Base-by-base conservation (phyloP, 345 rosid genomes). In the Dovyalis caffra region DNA sequence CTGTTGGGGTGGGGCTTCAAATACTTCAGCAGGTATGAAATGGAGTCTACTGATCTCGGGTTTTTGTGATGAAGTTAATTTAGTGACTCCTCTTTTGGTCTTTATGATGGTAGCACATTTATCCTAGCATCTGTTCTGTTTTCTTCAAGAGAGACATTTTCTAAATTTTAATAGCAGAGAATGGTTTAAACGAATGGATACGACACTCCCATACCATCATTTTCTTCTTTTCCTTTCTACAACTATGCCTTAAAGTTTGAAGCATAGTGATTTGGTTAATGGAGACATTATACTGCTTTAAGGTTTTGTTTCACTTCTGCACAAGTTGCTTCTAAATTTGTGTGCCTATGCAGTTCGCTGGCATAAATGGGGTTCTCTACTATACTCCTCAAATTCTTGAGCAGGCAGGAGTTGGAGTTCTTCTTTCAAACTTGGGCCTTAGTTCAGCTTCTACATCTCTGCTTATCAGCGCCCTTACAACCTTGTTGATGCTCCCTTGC, bases 311-410 rank as follows among this genome's bases (percentile, higher is more conserved):
- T 5, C 21, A 26, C 74, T 8, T 68, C 74, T 71, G 26, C 3
- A 31, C 6, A 32, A 62, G n/a, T 16, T 29, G 33, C 66, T 18
- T 21, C 33, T 28, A n/a, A 33, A 28, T 21, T 60, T 33, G 37
- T 33, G 38, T 64, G 11, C 0, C 1, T 64, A 3, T 77, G 87
- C 88, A 95, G 99, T 91, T 93, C 79, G 89, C 97, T 67, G 99
- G 99, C 53, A 95, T 95, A 82, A 95, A 95, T 51, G 99, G 99
- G 33, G 97, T 95, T 73, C 91, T 95, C 37, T 95, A 91, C 86
- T 95, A 95, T 87, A 92, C 97, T 63, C 99, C 99, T 76, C 98
- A 93, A 87, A 93, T 95, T 85, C 92, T 95, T 20, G 92, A 93
- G 88, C 94, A 90, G 77, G 97, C 99, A 0, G 99, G 99, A 62